These are phyloP conservation scores for Coniosporium apollinis DNA, from an alignment of 495 filamentous ascomycete genomes.

Conservation along the genomic window DNA sequence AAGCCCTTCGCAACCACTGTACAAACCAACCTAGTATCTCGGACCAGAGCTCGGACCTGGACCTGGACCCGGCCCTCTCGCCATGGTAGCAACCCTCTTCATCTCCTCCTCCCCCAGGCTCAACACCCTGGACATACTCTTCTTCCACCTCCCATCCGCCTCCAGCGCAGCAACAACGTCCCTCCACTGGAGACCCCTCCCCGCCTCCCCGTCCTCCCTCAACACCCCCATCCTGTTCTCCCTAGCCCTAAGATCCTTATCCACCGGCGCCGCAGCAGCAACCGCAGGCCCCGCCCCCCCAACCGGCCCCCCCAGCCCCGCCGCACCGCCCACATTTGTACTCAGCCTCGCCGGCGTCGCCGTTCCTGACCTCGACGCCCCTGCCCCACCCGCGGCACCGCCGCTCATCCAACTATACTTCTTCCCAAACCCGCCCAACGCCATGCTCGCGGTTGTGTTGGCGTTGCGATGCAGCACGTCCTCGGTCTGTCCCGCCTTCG, in stretches of 20 bases:
- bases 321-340: slow-evolving; percentile 2
- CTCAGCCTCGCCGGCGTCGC: slow-evolving; percentile 13
- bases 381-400: slow-evolving; percentile 3
- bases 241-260: slow-evolving; percentile 18
- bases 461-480: slow-evolving; percentile 17
- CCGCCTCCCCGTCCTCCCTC: slow-evolving; percentile 44
- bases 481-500: slow-evolving; percentile 29
- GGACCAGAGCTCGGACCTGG: no score
- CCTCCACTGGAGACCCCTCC: slow-evolving; percentile 48
- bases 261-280: slow-evolving; percentile 2
- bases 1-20: no score
- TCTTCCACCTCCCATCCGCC: slow-evolving; percentile 37
- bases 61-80: no score
- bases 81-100: no score
- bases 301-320: slow-evolving; percentile 9
- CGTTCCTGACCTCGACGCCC: slow-evolving; percentile 7
- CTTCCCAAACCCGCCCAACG: slow-evolving; percentile 17
- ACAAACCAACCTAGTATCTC: no score
- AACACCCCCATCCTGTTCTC: slow-evolving; percentile 33
- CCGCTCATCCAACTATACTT: slow-evolving; percentile 23
- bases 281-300: slow-evolving; percentile 10
- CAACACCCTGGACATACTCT: slow-evolving; percentile 37
- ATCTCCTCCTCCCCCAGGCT: no score
- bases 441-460: slow-evolving; percentile 20
- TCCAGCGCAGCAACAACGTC: slow-evolving; percentile 52